Evolutionary conservation across 2,329 filamentous ascomycete genomes (phyloP).

Genomic region (Tolypocladium ophioglossoides): DNA sequence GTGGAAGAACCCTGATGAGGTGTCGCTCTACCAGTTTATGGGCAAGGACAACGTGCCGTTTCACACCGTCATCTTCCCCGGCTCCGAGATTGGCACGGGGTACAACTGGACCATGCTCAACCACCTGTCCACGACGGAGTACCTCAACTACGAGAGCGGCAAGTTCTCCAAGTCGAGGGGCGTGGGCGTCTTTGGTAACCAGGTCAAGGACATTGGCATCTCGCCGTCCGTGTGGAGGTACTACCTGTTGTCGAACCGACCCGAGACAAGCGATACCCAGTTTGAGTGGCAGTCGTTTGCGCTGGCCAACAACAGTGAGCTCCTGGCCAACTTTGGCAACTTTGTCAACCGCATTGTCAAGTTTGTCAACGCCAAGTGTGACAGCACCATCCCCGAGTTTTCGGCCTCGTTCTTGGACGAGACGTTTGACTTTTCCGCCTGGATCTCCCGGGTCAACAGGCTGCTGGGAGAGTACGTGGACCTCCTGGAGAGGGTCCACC

Average conservation of each 20-base stretch:
- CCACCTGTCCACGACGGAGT: conserved; percentile 78
- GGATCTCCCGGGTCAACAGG: conserved; percentile 33
- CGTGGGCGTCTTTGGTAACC: conserved; percentile 85
- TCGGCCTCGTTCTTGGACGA: conserved; percentile 46
- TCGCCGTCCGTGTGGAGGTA: conserved; percentile 86
- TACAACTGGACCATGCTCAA: conserved; percentile 86
- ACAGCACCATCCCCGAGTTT: conserved; percentile 56
- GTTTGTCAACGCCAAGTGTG: conserved; percentile 67
- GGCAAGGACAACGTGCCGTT: conserved; percentile 60
- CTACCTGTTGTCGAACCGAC: conserved; percentile 76
- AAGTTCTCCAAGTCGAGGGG: conserved; percentile 91
- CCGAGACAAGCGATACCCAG: conserved; percentile 77
- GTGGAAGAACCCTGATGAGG: conserved; percentile 86
- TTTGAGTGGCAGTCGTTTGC: conserved; percentile 86
- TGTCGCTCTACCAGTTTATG: conserved; percentile 89
- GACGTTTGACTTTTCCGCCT: conserved; percentile 25
- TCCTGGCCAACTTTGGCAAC: conserved; percentile 68
- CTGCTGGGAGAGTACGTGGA: conserved; percentile 56
- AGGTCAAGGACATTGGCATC: conserved; percentile 76
- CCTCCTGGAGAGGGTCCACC: conserved; percentile 60
- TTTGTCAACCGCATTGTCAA: conserved; percentile 66
- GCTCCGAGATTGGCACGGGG: conserved; percentile 70
- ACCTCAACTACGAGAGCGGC: conserved; percentile 77
- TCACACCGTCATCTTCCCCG: conserved; percentile 87
- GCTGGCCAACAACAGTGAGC: conserved; percentile 75